Evolutionary conservation across 2,329 filamentous ascomycete species (phyloP).

Genomic region (Rutstroemia sp.): DNA sequence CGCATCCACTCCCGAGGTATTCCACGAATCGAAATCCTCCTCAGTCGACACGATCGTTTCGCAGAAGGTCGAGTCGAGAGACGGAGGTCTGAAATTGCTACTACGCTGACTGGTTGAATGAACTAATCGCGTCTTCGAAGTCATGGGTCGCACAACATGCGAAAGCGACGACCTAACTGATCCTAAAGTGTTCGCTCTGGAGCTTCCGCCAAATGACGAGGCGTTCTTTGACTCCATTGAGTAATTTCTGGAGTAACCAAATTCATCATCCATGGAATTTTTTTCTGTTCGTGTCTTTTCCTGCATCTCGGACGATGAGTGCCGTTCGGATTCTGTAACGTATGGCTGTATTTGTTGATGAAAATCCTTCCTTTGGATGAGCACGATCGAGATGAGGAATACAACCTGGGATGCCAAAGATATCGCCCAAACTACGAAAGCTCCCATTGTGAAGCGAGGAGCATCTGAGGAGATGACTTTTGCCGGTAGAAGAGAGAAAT

Average conservation of each 20-base stretch:
- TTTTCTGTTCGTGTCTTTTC: constrained; percentile 12
- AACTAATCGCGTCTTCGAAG: constrained; percentile 49
- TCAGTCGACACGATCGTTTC: constrained; percentile 29
- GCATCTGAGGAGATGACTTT: constrained; percentile 17
- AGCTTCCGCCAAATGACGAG: constrained; percentile 37
- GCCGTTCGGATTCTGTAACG: constrained; percentile 13
- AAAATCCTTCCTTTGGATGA: constrained; percentile 23
- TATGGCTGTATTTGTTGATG: constrained; percentile 24
- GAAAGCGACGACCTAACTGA: constrained; percentile 44
- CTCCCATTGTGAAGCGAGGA: constrained; percentile 18
- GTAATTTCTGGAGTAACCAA: constrained; percentile 12
- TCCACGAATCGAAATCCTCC: constrained; percentile 71
- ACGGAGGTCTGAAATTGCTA: constrained; percentile 35
- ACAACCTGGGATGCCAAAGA: constrained; percentile 21
- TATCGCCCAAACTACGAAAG: constrained; percentile 26
- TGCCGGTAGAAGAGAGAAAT: constrained; percentile 16
- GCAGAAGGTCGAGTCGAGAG: constrained; percentile 38
- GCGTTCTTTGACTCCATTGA: constrained; percentile 21
- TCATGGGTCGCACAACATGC: constrained; percentile 44
- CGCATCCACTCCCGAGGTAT: constrained; percentile 59
- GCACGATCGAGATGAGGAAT: constrained; percentile 25
- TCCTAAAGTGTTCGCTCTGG: constrained; percentile 39
- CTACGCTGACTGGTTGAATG: constrained; percentile 29
- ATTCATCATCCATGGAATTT: constrained; percentile 11
- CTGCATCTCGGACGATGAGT: constrained; percentile 20